A percentile compares a stretch with the other conserved stretches of the same genome.
These are phyloP conservation scores for Zygnema circumcarinatum DNA, from an alignment of 139 green algal species.

Conservation along the genomic window DNA sequence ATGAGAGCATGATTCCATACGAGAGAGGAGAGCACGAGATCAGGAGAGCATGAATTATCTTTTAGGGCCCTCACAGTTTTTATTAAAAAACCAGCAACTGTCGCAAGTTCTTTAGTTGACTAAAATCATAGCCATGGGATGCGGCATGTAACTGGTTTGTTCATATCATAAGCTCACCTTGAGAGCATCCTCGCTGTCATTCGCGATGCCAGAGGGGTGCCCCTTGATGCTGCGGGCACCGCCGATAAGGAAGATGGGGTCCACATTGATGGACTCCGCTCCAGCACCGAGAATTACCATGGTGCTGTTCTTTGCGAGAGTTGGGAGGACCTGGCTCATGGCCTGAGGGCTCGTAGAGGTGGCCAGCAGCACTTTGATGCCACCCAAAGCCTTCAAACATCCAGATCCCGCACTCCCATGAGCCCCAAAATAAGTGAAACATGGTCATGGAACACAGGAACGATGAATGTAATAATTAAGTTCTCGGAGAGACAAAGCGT, in stretches of 20 bases:
- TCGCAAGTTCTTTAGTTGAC: no score
- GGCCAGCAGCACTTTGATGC: constrained; percentile 18
- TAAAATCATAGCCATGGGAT: no score
- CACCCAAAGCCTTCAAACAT: background rate
- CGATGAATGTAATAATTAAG: no score
- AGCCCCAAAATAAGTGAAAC: background rate
- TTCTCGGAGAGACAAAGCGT: no score
- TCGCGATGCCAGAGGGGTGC: constrained; percentile 4
- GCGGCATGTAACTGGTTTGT: no score
- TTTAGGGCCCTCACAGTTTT: background rate
- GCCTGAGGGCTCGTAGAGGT: constrained; percentile 1
- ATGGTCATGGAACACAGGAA: background rate
- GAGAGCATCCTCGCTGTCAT: constrained; percentile 33
- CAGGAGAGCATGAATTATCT: background rate
- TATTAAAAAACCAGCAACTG: background rate
- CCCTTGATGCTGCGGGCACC: background rate
- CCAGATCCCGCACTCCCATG: background rate
- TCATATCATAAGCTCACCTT: no score
- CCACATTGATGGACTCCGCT: background rate
- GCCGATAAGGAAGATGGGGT: constrained; percentile 28
- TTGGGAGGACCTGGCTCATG: background rate
- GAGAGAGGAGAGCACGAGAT: no score
- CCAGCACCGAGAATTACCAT: constrained; percentile 20
- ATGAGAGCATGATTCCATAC: no score
- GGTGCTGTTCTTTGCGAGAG: background rate